A percentile compares a stretch with the other conserved stretches of the same genome.
These are phyloP conservation scores for Leccinum angustisporum DNA, from an alignment of 1,284 basidiomycete genomes.

Conservation along the genomic window DNA sequence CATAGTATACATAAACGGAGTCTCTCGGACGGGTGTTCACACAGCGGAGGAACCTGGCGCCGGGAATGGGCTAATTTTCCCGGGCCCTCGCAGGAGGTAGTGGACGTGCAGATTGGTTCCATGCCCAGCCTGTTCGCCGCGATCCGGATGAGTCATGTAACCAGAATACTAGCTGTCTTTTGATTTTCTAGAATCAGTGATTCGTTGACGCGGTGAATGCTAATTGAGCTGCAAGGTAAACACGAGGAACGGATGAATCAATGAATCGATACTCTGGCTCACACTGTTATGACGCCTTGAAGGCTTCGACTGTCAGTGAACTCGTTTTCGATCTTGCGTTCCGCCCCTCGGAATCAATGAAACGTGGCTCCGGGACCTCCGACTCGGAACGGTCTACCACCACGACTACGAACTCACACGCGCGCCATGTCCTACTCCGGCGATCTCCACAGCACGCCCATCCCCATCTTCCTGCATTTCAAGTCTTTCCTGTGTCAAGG, in stretches of 20 bases:
- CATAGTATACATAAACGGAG: conserved; percentile 41
- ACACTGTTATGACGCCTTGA: conserved; percentile 39
- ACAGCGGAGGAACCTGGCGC: conserved; percentile 1
- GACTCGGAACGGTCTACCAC: too few species aligned
- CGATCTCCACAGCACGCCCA: conserved; percentile 6
- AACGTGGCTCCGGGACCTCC: too few species aligned
- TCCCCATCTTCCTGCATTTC: conserved; percentile 24
- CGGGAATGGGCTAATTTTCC: neutral
- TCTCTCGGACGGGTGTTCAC: conserved; percentile 56
- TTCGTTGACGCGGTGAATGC: conserved; percentile 42
- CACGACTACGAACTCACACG: too few species aligned
- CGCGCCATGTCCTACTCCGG: conserved; percentile 29
- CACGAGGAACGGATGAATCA: conserved; percentile 13
- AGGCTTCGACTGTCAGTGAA: conserved; percentile 4
- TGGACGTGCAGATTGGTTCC: neutral
- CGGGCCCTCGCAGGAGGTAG: neutral
- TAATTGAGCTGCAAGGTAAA: conserved; percentile 52
- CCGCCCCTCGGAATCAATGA: too few species aligned
- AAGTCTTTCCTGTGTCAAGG: conserved; percentile 15
- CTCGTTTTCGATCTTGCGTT: too few species aligned
- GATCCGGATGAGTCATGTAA: conserved; percentile 21
- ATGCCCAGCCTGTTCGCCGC: conserved; percentile 45
- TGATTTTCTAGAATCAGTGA: neutral
- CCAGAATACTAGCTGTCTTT: neutral
- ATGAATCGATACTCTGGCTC: conserved; percentile 5